Base-by-base conservation (phyloP, 2,329 filamentous ascomycete genomes). In the Diaporthe nobilis region DNA sequence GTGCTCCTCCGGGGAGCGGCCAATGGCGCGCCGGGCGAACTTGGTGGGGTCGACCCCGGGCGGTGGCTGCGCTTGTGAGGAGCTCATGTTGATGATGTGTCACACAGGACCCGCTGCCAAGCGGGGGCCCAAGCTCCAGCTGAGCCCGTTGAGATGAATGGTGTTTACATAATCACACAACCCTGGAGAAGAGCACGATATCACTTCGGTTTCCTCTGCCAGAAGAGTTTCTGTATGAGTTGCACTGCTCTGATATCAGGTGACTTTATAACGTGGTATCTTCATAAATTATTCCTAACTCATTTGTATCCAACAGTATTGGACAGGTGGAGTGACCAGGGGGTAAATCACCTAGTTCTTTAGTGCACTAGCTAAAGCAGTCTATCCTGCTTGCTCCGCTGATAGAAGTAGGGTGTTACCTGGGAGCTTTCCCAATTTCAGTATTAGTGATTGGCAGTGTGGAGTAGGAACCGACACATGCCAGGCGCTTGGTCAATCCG, bases 71-170 rank as follows among this genome's bases (percentile, higher is more conserved):
- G 61, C 61, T 34, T 34, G 61, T 20, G 42, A 49, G 42, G 28
- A 51, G 13, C 44, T 65, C 28, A 65, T 65, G 25, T 49, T 47
- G 60, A 17, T 67, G 44, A 49, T 67, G 28, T 37, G 61, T 67
- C 37, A 63, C n/a, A 25, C 60, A 15, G 12, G 37, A 63, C 39
- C 37, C 58, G 22, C 58, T 42, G 39, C 44, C 8, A 9, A 22
- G 7, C 15, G 15, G 28, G n/a, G 37, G 60, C 15, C n/a, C 15
- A 15, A 44, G 58, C 53, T 31, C 8, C 39, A 44, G n/a, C 15
- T 22, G 13, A 28, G 13, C 39, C n/a, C 3, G 15, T 17, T 17
- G 25, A 25, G n/a, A n/a, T 37, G 13, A 12, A 4, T 3, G 25
- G 4, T 42, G 60, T 28, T 63, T 44, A 44, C 39, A 31, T 61